phyloP scores from a whole-genome alignment of 192 early-diverging fungal genomes.

The Linnemannia zychae region DNA sequence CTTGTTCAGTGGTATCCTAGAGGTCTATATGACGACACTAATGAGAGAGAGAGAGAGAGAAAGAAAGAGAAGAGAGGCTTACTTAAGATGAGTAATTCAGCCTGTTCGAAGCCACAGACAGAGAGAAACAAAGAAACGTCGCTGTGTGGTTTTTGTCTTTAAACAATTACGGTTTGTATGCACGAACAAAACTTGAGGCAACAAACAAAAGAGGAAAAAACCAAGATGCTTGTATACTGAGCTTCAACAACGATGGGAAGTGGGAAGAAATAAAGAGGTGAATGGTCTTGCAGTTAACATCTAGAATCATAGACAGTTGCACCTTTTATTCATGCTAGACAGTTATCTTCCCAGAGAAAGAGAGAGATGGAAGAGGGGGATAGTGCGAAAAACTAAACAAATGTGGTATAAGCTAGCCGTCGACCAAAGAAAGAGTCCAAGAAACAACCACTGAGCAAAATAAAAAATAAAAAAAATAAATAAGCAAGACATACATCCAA shows the following conservation, averaged over 20 bases:
- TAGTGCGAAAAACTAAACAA: too few relatives aligned
- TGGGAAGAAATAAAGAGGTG: too few relatives aligned
- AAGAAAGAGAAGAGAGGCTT: neutral
- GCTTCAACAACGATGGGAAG: too few relatives aligned
- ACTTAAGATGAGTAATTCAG: neutral
- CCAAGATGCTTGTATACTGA: neutral
- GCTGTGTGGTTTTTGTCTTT: neutral
- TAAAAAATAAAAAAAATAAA: neutral
- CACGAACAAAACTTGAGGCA: neutral
- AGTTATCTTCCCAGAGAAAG: too few relatives aligned
- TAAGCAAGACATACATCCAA: neutral
- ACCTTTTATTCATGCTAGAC: too few relatives aligned
- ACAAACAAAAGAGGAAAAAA: neutral
- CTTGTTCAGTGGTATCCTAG: neutral
- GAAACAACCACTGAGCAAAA: too few relatives aligned
- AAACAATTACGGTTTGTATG: neutral
- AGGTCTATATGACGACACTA: neutral
- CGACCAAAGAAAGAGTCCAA: too few relatives aligned
- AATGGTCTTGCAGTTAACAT: too few relatives aligned
- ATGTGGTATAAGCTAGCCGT: too few relatives aligned
- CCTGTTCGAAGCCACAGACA: neutral
- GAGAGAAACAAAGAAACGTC: neutral
- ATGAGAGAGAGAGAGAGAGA: neutral
- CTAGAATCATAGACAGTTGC: too few relatives aligned
- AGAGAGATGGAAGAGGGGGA: too few relatives aligned